These are phyloP conservation scores for Grigorovia transvaalensis DNA, from an alignment of 805 yeast genomes.

Conservation along the genomic window DNA sequence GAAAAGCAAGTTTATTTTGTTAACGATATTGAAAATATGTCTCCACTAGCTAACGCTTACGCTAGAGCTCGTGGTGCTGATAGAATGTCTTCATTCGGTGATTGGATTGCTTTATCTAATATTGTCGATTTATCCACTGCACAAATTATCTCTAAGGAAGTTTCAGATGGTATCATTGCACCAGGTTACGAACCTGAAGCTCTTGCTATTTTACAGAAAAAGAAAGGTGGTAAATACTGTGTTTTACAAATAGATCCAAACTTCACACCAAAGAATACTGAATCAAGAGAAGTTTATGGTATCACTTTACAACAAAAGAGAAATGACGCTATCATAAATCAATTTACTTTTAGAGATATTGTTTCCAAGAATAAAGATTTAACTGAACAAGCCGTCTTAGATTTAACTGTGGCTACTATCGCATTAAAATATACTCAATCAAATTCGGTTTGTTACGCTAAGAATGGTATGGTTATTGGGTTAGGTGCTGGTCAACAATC, in stretches of 20 bases:
- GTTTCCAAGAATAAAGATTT: slow-evolving; percentile 77
- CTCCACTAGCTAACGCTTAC: slow-evolving; percentile 94
- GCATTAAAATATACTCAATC: slow-evolving; percentile 98
- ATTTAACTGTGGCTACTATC: slow-evolving; percentile 91
- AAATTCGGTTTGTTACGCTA: slow-evolving; percentile 95
- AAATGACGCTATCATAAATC: slow-evolving; percentile 90
- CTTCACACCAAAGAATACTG: slow-evolving; percentile 67
- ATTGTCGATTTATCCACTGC: slow-evolving; percentile 95
- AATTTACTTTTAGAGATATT: slow-evolving; percentile 81
- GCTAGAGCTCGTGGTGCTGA: slow-evolving; percentile 99
- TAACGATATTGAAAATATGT: slow-evolving; percentile 82
- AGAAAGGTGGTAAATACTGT: slow-evolving; percentile 96
- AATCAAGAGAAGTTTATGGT: slow-evolving; percentile 93
- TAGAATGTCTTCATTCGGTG: slow-evolving; percentile 98
- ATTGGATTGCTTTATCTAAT: slow-evolving; percentile 92
- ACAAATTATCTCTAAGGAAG: slow-evolving; percentile 92
- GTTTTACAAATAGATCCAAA: slow-evolving; percentile 91
- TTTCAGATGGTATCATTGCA: slow-evolving; percentile 96
- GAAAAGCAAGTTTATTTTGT: slow-evolving; percentile 95
- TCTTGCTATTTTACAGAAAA: slow-evolving; percentile 70
- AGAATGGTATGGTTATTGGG: slow-evolving; percentile 97
- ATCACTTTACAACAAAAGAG: slow-evolving; percentile 91
- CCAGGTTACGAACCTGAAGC: slow-evolving; percentile 95
- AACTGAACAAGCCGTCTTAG: slow-evolving; percentile 86
- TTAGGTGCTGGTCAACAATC: slow-evolving; percentile 99